A percentile compares a stretch with the other conserved stretches of the same genome.
Evolutionary conservation across 2,329 filamentous ascomycete genomes (phyloP).

Genomic region (Beauveria pseudobassiana): DNA sequence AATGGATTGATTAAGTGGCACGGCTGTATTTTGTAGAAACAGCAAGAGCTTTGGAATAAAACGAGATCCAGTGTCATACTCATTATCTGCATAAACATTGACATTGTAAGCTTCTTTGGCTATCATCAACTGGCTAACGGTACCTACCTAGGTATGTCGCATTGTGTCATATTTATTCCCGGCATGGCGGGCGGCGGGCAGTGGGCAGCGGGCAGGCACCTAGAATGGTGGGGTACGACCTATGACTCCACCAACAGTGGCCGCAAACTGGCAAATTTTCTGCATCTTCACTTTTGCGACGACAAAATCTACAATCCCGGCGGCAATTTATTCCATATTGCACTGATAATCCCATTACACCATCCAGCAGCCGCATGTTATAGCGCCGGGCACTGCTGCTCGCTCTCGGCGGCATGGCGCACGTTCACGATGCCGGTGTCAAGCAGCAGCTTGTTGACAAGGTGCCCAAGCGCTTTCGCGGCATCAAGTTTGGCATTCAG

Average conservation of each 20-base stretch:
- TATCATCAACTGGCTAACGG: too few relatives aligned
- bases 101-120: too few relatives aligned
- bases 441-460: constrained; percentile 90
- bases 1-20: too few relatives aligned
- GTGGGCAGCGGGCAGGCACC: too few relatives aligned
- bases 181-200: too few relatives aligned
- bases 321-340: background rate
- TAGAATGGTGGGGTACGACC: constrained; percentile 11
- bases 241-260: constrained; percentile 7
- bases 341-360: background rate
- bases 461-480: constrained; percentile 83
- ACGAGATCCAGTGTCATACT: too few relatives aligned
- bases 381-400: constrained; percentile 6
- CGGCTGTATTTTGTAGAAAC: too few relatives aligned
- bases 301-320: background rate
- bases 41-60: too few relatives aligned
- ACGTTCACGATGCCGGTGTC: constrained; percentile 30
- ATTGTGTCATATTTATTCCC: too few relatives aligned
- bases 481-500: constrained; percentile 91
- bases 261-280: constrained; percentile 9
- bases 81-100: too few relatives aligned
- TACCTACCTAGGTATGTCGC: too few relatives aligned
- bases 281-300: constrained; percentile 4
- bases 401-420: constrained; percentile 12
- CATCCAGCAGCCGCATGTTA: background rate